These are phyloP conservation scores for Penicillium waksmanii DNA, from an alignment of 495 filamentous ascomycete species.

Conservation along the genomic window DNA sequence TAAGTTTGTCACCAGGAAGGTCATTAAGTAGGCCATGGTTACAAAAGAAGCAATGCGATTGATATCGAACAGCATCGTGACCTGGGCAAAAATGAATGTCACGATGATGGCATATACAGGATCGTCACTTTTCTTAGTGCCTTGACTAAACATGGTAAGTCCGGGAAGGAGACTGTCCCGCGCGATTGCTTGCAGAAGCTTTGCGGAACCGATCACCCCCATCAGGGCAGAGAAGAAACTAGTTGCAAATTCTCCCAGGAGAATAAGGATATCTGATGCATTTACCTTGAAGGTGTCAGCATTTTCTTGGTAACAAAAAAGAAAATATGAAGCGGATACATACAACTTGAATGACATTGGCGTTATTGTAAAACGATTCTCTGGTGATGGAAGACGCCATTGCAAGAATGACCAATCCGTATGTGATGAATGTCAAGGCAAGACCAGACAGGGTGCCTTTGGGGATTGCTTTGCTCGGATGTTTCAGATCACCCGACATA, in stretches of 20 bases:
- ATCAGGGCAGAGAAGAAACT: slow-evolving; percentile 85
- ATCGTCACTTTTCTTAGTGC: slow-evolving; percentile 74
- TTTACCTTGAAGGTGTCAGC: slow-evolving; percentile 56
- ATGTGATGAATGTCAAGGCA: slow-evolving; percentile 73
- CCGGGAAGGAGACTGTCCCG: slow-evolving; percentile 81
- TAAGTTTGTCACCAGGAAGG: slow-evolving; percentile 67
- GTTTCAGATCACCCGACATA: slow-evolving; percentile 85
- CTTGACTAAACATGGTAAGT: slow-evolving; percentile 73
- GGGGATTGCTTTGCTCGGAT: slow-evolving; percentile 84
- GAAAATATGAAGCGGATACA: slow-evolving; percentile 16
- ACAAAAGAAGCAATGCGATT: slow-evolving; percentile 88
- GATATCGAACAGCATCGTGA: slow-evolving; percentile 82
- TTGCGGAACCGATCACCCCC: slow-evolving; percentile 87
- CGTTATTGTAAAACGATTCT: slow-evolving; percentile 71
- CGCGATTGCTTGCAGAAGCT: slow-evolving; percentile 82
- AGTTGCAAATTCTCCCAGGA: slow-evolving; percentile 81
- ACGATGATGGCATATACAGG: slow-evolving; percentile 77
- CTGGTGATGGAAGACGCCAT: slow-evolving; percentile 80
- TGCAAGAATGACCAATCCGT: slow-evolving; percentile 75
- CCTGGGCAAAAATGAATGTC: slow-evolving; percentile 74
- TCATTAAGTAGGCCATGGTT: slow-evolving; percentile 86
- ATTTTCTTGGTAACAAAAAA: neutral
- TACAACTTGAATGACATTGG: slow-evolving; percentile 78
- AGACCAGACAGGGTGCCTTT: slow-evolving; percentile 79
- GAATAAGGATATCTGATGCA: slow-evolving; percentile 69